Evolutionary conservation across 1,139 yeast genomes (phyloP), one percentile per base, ranked within the genome.

Genomic region (Sugiyamaella novakii): DNA sequence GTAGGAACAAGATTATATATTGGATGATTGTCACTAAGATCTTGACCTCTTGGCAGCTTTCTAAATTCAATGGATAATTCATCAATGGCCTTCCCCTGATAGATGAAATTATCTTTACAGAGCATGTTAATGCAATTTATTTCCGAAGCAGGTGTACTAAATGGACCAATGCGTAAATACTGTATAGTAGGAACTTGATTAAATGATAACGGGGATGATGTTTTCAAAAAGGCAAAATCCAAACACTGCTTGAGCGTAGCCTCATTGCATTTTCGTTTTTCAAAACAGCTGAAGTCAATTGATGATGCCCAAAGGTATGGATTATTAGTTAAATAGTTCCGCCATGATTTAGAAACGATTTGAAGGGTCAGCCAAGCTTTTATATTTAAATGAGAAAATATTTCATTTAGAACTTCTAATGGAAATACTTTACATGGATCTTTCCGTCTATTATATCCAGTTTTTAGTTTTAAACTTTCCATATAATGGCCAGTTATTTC

Each of bases 221-320:
- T n/a, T 31, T 31, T 18, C 36, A 15, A 3, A 31, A 18, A 15
- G 11, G 5, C 14, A 18, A 6, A 3, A 8, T 18, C 17, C n/a
- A 15, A 31, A 18, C 36, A 31, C 11, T 31, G 4, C n/a, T 31
- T 31, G 10, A 22, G 8, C 5, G 25, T 22, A 22, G 8, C 25
- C 8, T 22, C 8, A 22, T 22, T 22, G 8, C 25, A 22, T 22
- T 22, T 22, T 22, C 25, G 25, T 22, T 22, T 22, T 22, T 22
- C 25, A 22, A 22, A 22, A 5, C 25, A 15, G 19, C n/a, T 15
- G 36, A 31, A 31, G 4, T 31, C 36, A 18, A 31, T 31, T 31
- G 36, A 31, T 3, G 36, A 31, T 3, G 36, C 36, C 36, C 36
- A 31, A n/a, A 31, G 36, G n/a, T 31, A 31, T n/a, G 36, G 19